Percentiles rank a stretch among this genome's conserved stretches.
Evolutionary conservation across 2,329 filamentous ascomycete genomes (phyloP).

Genomic region (Xylariaceae sp.): DNA sequence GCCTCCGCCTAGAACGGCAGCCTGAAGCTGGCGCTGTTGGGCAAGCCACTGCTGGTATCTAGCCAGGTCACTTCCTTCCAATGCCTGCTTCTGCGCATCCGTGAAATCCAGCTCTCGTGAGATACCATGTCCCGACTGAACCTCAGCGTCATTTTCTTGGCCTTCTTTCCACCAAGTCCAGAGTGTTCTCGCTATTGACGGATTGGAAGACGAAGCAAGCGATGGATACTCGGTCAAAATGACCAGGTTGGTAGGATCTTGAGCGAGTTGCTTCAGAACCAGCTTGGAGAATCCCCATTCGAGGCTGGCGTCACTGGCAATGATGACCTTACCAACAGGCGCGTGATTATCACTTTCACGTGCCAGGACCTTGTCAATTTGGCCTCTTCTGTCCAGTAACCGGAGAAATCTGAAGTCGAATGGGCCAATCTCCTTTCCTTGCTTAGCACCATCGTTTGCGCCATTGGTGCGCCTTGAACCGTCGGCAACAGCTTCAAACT

Average conservation of each 20-base stretch:
- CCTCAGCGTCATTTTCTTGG: constrained; percentile 38
- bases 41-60: constrained; percentile 91
- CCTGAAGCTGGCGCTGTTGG: constrained; percentile 80
- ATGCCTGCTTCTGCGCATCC: constrained; percentile 56
- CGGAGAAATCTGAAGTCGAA: constrained; percentile 88
- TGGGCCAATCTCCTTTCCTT: constrained; percentile 57
- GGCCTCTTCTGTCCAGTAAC: constrained; percentile 73
- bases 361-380: constrained; percentile 65
- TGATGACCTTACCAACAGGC: constrained; percentile 63
- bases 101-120: constrained; percentile 57
- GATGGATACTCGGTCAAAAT: constrained; percentile 74
- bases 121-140: constrained; percentile 48
- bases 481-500: constrained; percentile 71
- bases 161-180: constrained; percentile 76
- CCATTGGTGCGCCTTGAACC: constrained; percentile 41
- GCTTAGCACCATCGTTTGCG: constrained; percentile 43
- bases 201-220: constrained; percentile 36
- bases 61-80: constrained; percentile 70
- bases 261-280: constrained; percentile 66
- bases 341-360: constrained; percentile 39
- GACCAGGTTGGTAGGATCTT: constrained; percentile 74
- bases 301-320: constrained; percentile 83
- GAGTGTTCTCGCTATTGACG: constrained; percentile 65
- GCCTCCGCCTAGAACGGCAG: constrained; percentile 66
- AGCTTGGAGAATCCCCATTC: constrained; percentile 95